Evolutionary conservation across 2,329 filamentous ascomycete genomes (phyloP).

Genomic region (Exophiala sp.): DNA sequence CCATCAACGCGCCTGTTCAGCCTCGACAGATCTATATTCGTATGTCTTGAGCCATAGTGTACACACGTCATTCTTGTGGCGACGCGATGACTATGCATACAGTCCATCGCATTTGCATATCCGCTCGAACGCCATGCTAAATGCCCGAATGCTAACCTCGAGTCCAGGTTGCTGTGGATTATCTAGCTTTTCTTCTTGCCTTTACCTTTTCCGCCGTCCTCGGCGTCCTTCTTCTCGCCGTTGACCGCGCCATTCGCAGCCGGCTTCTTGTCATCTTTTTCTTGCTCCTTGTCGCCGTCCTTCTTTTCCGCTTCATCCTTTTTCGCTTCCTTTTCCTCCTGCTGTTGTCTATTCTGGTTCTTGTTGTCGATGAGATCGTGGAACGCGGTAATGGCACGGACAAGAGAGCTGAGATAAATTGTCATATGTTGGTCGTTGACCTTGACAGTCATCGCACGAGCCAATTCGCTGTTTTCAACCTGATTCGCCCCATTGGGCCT

Average conservation of each 20-base stretch:
- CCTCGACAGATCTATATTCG: no score
- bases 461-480: constrained; percentile 71
- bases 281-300: constrained; percentile 58
- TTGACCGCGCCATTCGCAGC: constrained; percentile 42
- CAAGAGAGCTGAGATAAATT: constrained; percentile 94
- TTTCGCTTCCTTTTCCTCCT: constrained; percentile 84
- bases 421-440: constrained; percentile 99
- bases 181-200: constrained; percentile 51
- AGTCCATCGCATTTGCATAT: not conserved
- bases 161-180: not conserved
- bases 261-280: constrained; percentile 49
- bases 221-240: constrained; percentile 51
- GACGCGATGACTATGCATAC: not conserved
- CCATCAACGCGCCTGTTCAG: no score
- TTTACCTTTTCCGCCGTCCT: constrained; percentile 48
- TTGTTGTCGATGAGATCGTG: constrained; percentile 99
- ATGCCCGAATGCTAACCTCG: constrained; percentile 1
- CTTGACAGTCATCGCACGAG: constrained; percentile 97
- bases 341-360: constrained; percentile 95
- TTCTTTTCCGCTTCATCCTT: constrained; percentile 60
- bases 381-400: constrained; percentile 96
- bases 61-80: not conserved
- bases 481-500: constrained; percentile 51
- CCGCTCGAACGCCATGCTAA: constrained; percentile 19
- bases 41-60: constrained; percentile 1